Percentiles rank a stretch among this genome's conserved stretches.
Conservation (phyloP, 345 rosid genomes). For the Viola odorata region DNA sequence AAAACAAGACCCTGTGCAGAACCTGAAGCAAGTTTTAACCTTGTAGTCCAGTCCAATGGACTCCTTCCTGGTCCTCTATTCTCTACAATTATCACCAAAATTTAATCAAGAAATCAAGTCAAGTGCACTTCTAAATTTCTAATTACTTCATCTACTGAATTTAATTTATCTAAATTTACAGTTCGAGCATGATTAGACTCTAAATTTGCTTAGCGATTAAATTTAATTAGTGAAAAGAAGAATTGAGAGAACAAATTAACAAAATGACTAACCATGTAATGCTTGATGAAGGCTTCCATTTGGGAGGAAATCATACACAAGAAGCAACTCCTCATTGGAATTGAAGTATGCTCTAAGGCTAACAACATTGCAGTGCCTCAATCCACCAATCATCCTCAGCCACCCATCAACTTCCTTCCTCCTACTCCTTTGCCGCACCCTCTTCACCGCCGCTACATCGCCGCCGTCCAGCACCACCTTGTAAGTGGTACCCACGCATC, state of each 20-base stretch:
- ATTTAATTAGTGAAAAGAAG: no score
- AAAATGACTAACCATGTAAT: constrained; percentile 26
- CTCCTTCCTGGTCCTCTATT: constrained; percentile 43
- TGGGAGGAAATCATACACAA: constrained; percentile 33
- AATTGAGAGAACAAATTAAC: not conserved
- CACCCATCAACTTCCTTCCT: constrained; percentile 28
- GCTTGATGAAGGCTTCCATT: constrained; percentile 39
- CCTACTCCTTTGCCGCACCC: constrained; percentile 30
- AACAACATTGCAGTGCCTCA: constrained; percentile 34
- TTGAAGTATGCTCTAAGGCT: constrained; percentile 35
- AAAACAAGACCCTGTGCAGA: constrained; percentile 38
- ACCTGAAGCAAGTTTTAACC: constrained; percentile 37
- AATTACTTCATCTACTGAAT: not conserved
- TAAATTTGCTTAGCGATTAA: no score
- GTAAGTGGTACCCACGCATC: constrained; percentile 35
- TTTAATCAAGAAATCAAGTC: not conserved
- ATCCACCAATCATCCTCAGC: constrained; percentile 28
- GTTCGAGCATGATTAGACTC: no score
- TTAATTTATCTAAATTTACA: no score
- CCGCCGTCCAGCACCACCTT: constrained; percentile 35
- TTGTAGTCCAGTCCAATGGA: constrained; percentile 30
- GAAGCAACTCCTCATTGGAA: constrained; percentile 32
- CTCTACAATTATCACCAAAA: constrained; percentile 8
- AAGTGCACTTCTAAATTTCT: not conserved
- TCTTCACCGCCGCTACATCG: constrained; percentile 35